Percentiles rank a stretch among this genome's conserved stretches.
Conservation (phyloP, 768 basidiomycete genomes). For the Serpula lacrymans region DNA sequence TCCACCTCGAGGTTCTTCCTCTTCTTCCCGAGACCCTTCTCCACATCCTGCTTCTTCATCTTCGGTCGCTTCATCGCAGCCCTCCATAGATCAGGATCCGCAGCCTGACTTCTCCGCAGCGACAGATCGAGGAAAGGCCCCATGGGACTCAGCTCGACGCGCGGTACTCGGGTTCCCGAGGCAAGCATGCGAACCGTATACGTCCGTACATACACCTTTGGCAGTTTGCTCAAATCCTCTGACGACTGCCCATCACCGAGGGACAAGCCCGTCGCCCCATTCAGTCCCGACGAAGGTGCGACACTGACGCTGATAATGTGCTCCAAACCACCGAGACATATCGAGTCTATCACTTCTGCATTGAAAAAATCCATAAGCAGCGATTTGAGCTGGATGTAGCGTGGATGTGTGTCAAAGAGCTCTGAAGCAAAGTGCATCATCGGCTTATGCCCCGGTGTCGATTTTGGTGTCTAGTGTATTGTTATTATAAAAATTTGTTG, state of each 20-base stretch:
- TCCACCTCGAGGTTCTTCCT: constrained; percentile 95
- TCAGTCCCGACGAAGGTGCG: constrained; percentile 60
- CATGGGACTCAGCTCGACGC: constrained; percentile 81
- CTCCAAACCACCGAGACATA: constrained; percentile 81
- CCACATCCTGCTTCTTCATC: constrained; percentile 83
- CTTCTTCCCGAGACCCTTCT: constrained; percentile 87
- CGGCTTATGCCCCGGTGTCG: constrained; percentile 85
- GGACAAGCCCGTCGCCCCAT: constrained; percentile 30
- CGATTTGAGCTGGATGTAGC: constrained; percentile 89
- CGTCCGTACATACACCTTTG: constrained; percentile 84
- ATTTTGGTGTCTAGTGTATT: constrained; percentile 72
- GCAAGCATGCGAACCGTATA: constrained; percentile 74
- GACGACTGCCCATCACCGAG: constrained; percentile 19
- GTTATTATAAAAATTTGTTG: not conserved
- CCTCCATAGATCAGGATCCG: constrained; percentile 79
- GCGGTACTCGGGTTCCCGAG: constrained; percentile 78
- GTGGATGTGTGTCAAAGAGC: constrained; percentile 91
- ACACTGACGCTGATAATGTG: constrained; percentile 83
- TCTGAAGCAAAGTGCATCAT: constrained; percentile 95
- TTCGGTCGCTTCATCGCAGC: constrained; percentile 81
- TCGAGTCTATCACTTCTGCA: constrained; percentile 76
- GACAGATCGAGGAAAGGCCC: constrained; percentile 87
- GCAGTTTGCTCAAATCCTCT: constrained; percentile 52
- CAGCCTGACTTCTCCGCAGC: constrained; percentile 67
- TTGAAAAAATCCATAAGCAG: constrained; percentile 90